Evolutionary conservation across 192 early-diverging fungal species (phyloP).

Genomic region (Coemansia sp.): DNA sequence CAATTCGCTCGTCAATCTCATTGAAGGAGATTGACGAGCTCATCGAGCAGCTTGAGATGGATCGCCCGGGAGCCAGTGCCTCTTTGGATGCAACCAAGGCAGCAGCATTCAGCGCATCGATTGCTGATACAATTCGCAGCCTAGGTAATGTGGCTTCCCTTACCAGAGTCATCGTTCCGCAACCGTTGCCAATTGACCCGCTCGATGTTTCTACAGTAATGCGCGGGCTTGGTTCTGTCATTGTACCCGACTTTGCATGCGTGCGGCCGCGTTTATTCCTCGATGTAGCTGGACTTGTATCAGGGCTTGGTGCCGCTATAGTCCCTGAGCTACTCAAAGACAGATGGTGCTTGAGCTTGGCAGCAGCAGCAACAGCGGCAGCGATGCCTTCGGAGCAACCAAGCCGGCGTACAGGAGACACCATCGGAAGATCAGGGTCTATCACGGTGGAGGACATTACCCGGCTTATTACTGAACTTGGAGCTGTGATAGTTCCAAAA

Average conservation of each 20-base stretch:
- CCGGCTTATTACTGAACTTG: too few species aligned
- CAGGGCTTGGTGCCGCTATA: slow-evolving; percentile 8
- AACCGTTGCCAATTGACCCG: not conserved
- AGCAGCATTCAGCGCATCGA: not conserved
- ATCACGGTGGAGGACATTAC: not conserved
- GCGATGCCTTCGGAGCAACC: too few species aligned
- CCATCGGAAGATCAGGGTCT: too few species aligned
- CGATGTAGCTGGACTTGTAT: slow-evolving; percentile 2
- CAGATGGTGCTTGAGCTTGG: too few species aligned
- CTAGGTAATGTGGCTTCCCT: not conserved
- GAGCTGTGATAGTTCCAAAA: too few species aligned
- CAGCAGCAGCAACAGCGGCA: too few species aligned
- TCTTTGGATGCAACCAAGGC: not conserved
- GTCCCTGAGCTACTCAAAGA: not conserved
- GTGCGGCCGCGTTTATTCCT: not conserved
- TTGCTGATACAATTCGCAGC: not conserved
- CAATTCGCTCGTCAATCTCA: slow-evolving; percentile 14
- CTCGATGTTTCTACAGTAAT: not conserved
- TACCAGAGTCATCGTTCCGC: not conserved
- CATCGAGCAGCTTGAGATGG: slow-evolving; percentile 30
- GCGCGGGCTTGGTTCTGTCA: not conserved
- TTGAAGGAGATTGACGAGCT: slow-evolving; percentile 37
- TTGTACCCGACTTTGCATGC: not conserved
- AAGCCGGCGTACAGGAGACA: too few species aligned
- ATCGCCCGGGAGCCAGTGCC: not conserved